Evolutionary conservation across 768 basidiomycete species (phyloP).

Genomic region (Solioccasus polychromus): DNA sequence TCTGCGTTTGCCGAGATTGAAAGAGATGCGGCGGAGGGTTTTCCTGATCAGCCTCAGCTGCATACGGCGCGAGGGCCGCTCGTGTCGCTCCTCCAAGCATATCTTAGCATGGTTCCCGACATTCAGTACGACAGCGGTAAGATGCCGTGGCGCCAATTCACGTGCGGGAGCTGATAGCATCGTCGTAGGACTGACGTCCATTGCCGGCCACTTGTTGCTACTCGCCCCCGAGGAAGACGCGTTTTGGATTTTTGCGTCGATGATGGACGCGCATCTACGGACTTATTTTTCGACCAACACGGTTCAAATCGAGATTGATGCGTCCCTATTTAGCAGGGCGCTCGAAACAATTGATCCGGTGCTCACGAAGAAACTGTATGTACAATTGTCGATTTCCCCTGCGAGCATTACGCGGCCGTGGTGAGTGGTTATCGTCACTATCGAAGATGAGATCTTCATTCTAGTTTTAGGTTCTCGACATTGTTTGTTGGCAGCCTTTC

Average conservation of each 20-base stretch:
- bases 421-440: conserved; percentile 33
- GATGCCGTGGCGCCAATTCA: conserved; percentile 4
- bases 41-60: conserved; percentile 57
- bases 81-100: conserved; percentile 62
- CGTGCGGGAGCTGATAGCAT: not conserved
- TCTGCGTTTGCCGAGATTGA: conserved; percentile 52
- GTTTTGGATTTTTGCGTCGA: conserved; percentile 85
- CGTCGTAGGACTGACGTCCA: conserved; percentile 57
- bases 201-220: conserved; percentile 68
- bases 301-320: conserved; percentile 73
- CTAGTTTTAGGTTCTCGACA: conserved; percentile 57
- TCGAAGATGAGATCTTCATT: not conserved
- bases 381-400: conserved; percentile 60
- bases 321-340: conserved; percentile 64
- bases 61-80: conserved; percentile 56
- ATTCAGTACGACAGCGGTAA: conserved; percentile 64
- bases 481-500: conserved; percentile 70
- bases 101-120: conserved; percentile 84
- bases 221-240: conserved; percentile 85
- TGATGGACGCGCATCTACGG: conserved; percentile 84
- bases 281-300: conserved; percentile 64
- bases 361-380: conserved; percentile 65
- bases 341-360: conserved; percentile 60
- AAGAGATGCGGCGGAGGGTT: conserved; percentile 52
- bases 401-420: conserved; percentile 59